phyloP scores from a whole-genome alignment of 2,329 filamentous ascomycete genomes.

The Chaetomium olivaceum region DNA sequence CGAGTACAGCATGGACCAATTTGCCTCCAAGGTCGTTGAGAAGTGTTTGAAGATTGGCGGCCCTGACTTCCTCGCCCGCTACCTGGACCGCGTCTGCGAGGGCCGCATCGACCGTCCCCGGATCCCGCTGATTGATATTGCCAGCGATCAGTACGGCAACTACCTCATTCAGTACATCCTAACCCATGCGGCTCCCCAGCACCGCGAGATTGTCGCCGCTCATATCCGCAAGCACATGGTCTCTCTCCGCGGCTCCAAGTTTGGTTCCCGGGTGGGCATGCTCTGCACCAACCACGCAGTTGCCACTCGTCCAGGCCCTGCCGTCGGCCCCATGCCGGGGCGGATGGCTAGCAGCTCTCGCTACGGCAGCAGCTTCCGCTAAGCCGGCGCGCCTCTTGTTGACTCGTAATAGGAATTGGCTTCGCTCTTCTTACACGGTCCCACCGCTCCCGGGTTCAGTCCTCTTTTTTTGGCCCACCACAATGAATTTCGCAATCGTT shows the following conservation, averaged over 20 bases:
- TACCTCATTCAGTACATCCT: constrained; percentile 98
- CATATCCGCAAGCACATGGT: constrained; percentile 99
- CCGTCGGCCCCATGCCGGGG: constrained; percentile 64
- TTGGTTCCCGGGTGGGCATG: constrained; percentile 97
- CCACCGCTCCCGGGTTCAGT: constrained; percentile 5
- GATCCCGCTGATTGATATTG: constrained; percentile 96
- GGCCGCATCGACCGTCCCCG: constrained; percentile 86
- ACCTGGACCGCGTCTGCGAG: constrained; percentile 91
- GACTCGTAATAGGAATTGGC: background rate
- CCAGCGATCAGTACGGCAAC: constrained; percentile 98
- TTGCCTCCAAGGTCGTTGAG: constrained; percentile 97
- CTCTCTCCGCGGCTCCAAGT: constrained; percentile 95
- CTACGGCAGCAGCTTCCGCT: constrained; percentile 61
- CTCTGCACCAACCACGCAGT: constrained; percentile 94
- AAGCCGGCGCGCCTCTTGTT: constrained; percentile 28
- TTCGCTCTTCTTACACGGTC: background rate
- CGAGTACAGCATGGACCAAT: constrained; percentile 98
- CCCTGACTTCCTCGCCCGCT: constrained; percentile 84
- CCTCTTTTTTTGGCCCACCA: constrained; percentile 20
- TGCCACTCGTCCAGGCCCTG: constrained; percentile 84
- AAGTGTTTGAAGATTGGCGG: constrained; percentile 98
- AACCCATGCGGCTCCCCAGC: constrained; percentile 80
- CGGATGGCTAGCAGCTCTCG: constrained; percentile 61
- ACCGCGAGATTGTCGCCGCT: constrained; percentile 87
- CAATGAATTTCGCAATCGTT: constrained; percentile 33